A percentile compares a stretch with the other conserved stretches of the same genome.
phyloP scores from a whole-genome alignment of 1,284 basidiomycete species.

The Fomitiporia mediterranea region DNA sequence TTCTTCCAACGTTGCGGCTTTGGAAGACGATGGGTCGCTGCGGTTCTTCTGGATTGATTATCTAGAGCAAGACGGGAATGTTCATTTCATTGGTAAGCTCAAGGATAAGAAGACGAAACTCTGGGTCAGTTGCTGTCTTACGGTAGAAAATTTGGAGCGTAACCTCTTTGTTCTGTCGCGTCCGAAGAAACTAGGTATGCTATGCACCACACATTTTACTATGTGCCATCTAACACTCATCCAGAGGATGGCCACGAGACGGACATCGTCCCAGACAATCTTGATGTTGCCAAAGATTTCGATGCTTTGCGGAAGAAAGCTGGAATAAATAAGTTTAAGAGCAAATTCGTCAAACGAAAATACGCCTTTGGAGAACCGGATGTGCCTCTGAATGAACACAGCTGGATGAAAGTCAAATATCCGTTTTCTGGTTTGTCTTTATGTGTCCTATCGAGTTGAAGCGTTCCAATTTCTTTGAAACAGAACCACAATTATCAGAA shows the following conservation, averaged over 20 bases:
- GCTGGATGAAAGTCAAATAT: slow-evolving; percentile 94
- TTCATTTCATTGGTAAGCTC: slow-evolving; percentile 87
- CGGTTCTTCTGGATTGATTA: slow-evolving; percentile 94
- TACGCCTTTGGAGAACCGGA: slow-evolving; percentile 91
- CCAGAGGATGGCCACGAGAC: slow-evolving; percentile 58
- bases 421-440: slow-evolving; percentile 64
- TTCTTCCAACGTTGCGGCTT: slow-evolving; percentile 47
- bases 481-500: slow-evolving; percentile 63
- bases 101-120: slow-evolving; percentile 63
- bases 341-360: slow-evolving; percentile 83
- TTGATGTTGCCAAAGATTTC: slow-evolving; percentile 84
- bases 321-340: slow-evolving; percentile 75
- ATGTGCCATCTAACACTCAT: slow-evolving; percentile 23
- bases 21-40: slow-evolving; percentile 80
- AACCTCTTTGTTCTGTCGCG: slow-evolving; percentile 94
- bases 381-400: slow-evolving; percentile 74
- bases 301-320: slow-evolving; percentile 71
- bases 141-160: slow-evolving; percentile 81
- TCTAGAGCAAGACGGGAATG: slow-evolving; percentile 73
- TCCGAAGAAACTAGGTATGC: slow-evolving; percentile 56
- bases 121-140: slow-evolving; percentile 88
- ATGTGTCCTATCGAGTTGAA: slow-evolving; percentile 5
- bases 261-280: slow-evolving; percentile 63
- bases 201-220: background rate
- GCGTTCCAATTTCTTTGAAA: background rate